Base-by-base conservation (phyloP, 257 asterid genomes). In the Linaria vulgaris region DNA sequence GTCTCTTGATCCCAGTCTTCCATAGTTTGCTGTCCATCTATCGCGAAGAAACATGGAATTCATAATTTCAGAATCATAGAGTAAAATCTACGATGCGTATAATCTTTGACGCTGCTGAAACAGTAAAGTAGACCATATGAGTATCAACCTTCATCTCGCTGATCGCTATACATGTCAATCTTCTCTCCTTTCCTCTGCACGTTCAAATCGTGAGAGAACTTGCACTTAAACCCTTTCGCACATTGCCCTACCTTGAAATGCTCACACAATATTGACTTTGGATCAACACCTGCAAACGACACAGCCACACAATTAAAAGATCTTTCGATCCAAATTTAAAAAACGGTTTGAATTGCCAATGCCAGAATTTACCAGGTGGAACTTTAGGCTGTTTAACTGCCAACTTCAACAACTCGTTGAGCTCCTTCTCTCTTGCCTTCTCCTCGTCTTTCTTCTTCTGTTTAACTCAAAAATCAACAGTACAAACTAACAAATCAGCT, bases 381-480 rank as follows among this genome's bases (percentile, higher is more conserved):
- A 90, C 95, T 81, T 94, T 94, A 31, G 99, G 99, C 71, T 94
- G 99, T 79, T 75, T 84, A 53, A 94, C 80, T 31, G 99, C 97
- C 62, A 94, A 80, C 74, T 90, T 87, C 70, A 94, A 77, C 77
- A 94, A 64, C 21, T 94, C 99, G 31, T 70, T 79, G 51, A 94
- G 86, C 88, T 94, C 99, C 84, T 78, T 87, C 81, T 94, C 97
- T 67, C 76, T 85, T 1, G 92, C 94, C 81, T 73, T 80, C 86
- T 87, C 99, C 74, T 94, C 99, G 44, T 94, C 99, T 70, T 85
- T 94, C 90, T 94, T 94, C 81, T 90, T 94, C 99, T 94, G 95
- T 71, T n/a, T 59, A 30, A 72, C 69, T 59, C 69, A 41, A 56
- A 38, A 59, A 47, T 17, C 51, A 47, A n/a, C 46, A 57, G 21